These are phyloP conservation scores for Pseudogymnoascus sp. DNA, from an alignment of 2,329 filamentous ascomycete genomes.

Conservation along the genomic window DNA sequence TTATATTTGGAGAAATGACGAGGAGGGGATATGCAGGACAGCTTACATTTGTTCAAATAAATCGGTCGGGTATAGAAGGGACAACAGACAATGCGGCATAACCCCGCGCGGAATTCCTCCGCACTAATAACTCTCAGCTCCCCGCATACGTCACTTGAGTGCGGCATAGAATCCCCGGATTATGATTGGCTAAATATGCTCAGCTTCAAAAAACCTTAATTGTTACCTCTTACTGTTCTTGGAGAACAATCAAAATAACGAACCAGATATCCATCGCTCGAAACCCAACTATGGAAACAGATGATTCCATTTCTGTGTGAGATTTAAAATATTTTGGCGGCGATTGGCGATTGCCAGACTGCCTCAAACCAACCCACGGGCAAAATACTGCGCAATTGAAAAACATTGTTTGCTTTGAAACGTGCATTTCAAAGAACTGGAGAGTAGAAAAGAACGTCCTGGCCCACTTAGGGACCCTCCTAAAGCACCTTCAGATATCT, in stretches of 20 bases:
- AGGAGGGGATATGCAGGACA: not conserved
- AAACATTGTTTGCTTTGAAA: not conserved
- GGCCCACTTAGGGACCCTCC: not conserved
- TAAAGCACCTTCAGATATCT: not conserved
- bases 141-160: not conserved
- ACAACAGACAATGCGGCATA: conserved; percentile 1
- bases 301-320: not conserved
- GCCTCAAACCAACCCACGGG: not conserved
- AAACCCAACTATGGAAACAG: not conserved
- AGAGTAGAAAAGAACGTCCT: conserved; percentile 1
- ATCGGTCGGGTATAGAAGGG: conserved; percentile 5
- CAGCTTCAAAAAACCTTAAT: conserved; percentile 8
- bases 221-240: not conserved
- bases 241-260: not conserved
- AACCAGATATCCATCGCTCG: not conserved
- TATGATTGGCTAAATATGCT: not conserved
- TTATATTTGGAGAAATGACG: not conserved
- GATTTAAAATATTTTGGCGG: not conserved
- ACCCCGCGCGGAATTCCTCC: conserved; percentile 8
- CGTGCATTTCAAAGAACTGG: not conserved
- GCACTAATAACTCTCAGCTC: not conserved
- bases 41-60: conserved; percentile 9
- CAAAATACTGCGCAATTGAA: not conserved
- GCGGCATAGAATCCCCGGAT: not conserved
- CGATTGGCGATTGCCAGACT: not conserved